Evolutionary conservation across 2,329 filamentous ascomycete genomes (phyloP).

Genomic region (Phoma sp.): DNA sequence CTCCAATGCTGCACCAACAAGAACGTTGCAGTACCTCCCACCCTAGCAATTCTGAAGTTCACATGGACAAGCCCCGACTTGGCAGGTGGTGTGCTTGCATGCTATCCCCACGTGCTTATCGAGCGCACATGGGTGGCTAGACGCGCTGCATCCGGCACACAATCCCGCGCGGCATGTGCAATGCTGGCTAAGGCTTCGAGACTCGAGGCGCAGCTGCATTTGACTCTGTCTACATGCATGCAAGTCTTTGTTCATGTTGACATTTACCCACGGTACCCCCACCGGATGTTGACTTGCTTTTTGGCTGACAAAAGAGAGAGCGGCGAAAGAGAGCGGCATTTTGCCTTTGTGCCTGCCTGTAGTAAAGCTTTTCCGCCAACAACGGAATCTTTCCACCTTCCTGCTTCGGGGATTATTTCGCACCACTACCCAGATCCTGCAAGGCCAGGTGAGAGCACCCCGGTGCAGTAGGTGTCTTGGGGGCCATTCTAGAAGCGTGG

Average conservation of each 20-base stretch:
- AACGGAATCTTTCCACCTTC: conserved; percentile 10
- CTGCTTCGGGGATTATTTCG: not conserved
- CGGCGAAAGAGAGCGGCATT: not conserved
- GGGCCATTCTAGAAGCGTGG: conserved; percentile 13
- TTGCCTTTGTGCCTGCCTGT: not conserved
- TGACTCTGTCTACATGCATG: not conserved
- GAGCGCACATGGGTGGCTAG: conserved; percentile 13
- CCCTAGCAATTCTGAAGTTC: conserved; percentile 30
- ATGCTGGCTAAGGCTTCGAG: not conserved
- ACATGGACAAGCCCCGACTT: conserved; percentile 41
- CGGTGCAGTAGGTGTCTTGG: not conserved
- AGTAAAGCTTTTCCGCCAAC: conserved; percentile 9
- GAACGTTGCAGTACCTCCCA: conserved; percentile 22
- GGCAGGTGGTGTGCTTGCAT: conserved; percentile 30
- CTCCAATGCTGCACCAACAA: conserved; percentile 23
- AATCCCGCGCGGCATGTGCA: not conserved
- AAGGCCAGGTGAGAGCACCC: not conserved
- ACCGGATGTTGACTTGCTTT: conserved; percentile 2
- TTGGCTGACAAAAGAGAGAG: not conserved
- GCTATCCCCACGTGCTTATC: conserved; percentile 47
- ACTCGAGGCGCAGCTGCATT: not conserved
- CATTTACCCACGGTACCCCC: conserved; percentile 9
- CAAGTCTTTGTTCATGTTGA: not conserved
- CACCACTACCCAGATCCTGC: conserved; percentile 1
- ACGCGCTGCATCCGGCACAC: conserved; percentile 3